Evolutionary conservation across 257 asterid species (phyloP), one percentile per base, ranked within the genome.

Genomic region (Nicotiana tabacum): DNA sequence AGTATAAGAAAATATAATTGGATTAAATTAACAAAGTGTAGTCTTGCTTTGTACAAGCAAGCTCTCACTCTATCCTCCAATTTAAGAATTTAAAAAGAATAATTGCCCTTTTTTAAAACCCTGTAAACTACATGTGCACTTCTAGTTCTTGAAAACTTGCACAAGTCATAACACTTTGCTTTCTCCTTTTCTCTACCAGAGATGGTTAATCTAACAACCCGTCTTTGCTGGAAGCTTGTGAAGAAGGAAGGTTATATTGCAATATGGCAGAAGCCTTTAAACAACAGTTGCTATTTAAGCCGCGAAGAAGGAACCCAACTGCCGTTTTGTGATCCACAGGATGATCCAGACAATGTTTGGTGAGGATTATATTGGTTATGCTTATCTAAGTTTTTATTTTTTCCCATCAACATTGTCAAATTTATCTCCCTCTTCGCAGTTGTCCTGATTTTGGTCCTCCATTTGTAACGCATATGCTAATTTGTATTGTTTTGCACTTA

Each of bases 181-280:
- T 72, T 72, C 53, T 72, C 27, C 29, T 69, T 69, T 70, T 69
- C 78, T 83, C 29, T 77, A 32, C 76, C 90, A 95, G 97, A 92
- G 77, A 95, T 95, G 98, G 91, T 91, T 82, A 91, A 91, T 85
- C 93, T 95, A 81, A 92, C 97, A 30, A 90, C 76, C 78, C 91
- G 93, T 39, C 88, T 95, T 83, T 95, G 98, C 88, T 95, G 98
- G 98, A 90, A 82, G 8, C 97, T 95, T 78, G 94, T 95, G 43
- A 95, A 93, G 93, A 92, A 92, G 90, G 98, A 95, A 80, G 98
- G 98, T 4, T 92, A 93, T 82, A 85, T 95, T 82, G 98, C 98
- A 18, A 90, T 93, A 86, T 95, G 97, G 97, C 94, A 92, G 90
- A 95, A 95, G 87, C 95, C 98, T 39, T 85, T 90, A 53, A 93